Evolutionary conservation across 495 filamentous ascomycete species (phyloP), one percentile per base, ranked within the genome.

Genomic region (Clavariopsis aquatica): DNA sequence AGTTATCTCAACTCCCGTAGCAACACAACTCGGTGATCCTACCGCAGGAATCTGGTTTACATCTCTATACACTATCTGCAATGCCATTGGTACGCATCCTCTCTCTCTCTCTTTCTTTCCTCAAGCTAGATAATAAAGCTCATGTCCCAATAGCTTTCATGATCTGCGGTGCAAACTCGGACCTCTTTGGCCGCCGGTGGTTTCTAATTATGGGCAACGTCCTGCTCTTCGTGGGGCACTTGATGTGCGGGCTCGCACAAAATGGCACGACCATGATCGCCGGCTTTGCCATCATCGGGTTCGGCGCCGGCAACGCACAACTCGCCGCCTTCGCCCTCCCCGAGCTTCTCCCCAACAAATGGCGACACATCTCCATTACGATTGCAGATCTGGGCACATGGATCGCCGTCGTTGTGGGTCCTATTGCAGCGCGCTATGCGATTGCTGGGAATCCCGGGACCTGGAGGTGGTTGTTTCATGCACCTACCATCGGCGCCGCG

Each of bases 291-390:
- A n/a, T 62, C 13, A 62, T 52, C 34, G 64, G 64, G 5, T 66
- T 66, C 20, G 64, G 64, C 4, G 64, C 46, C 22, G 65, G 59
- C 52, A 57, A 58, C 28, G 23, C 26, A 2, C 65, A 69, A 47
- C 49, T 75, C 36, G 69, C 68, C 22, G 72, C 74, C 15, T 77
- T 75, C 62, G 73, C 70, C 0, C 54, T 76, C 1, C 71, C 74
- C 10, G 75, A 77, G 52, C 63, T 77, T 1, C 62, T 77, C 7
- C 75, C 75, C 4, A 74, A 74, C 64, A 77, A 73, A 60, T 74
- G 67, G 64, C 54, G 73, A 12, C 71, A 73, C 46, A 59, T 66
- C 19, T 68, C 53, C 22, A 49, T 76, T 36, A 57, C 62, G 0
- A 34, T 76, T 22, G 71, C 73, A 1, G 74, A 76, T 57, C 24